phyloP scores from a whole-genome alignment of 148 eudicot species.

The Rhododendron molle region DNA sequence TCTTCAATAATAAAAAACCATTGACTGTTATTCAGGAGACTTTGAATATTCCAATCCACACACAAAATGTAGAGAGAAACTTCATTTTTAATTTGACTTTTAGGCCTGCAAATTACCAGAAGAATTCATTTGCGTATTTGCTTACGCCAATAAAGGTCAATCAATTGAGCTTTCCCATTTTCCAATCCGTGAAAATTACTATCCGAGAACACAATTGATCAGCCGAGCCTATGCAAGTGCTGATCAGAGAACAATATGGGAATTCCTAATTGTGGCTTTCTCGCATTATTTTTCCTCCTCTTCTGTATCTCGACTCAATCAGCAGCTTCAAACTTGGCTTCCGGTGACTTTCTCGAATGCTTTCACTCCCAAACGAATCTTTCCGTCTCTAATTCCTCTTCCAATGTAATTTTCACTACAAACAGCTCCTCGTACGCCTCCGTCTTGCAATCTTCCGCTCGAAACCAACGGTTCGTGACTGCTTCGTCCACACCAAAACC shows the following conservation, averaged over 20 bases:
- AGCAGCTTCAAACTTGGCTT: background rate
- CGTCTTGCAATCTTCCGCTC: conserved; percentile 28
- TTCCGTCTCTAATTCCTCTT: background rate
- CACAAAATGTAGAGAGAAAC: too few species aligned
- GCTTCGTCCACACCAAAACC: conserved; percentile 28
- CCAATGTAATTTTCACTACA: background rate
- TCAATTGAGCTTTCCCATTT: too few species aligned
- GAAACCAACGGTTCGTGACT: conserved; percentile 20
- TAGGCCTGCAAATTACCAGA: too few species aligned
- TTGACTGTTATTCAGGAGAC: too few species aligned
- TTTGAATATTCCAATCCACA: too few species aligned
- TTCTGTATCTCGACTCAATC: background rate
- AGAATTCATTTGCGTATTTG: too few species aligned
- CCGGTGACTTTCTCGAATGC: background rate
- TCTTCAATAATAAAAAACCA: too few species aligned
- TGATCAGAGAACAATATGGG: background rate
- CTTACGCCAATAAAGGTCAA: too few species aligned
- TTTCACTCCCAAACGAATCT: background rate
- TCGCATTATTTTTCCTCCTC: background rate
- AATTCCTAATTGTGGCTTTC: background rate
- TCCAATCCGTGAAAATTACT: too few species aligned
- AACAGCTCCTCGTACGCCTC: conserved; percentile 23
- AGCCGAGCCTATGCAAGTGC: background rate
- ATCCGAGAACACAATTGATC: background rate
- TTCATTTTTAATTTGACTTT: too few species aligned